Base-by-base conservation (phyloP, 1,139 yeast species). In the Taiozyma onychis region DNA sequence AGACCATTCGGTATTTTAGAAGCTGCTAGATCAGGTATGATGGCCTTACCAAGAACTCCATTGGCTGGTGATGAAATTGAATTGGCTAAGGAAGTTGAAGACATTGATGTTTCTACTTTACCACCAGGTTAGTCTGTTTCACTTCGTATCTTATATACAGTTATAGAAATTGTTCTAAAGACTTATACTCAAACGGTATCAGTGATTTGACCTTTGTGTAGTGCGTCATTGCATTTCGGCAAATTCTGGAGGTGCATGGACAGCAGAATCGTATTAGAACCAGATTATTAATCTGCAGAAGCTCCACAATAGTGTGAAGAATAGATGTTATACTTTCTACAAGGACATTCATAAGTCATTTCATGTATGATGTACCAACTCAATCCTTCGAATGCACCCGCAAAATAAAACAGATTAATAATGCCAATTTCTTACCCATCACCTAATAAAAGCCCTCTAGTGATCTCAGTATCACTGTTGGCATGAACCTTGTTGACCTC, bases 41-140 rank as follows among this genome's bases (percentile, higher is more conserved):
- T 93, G 90, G 99, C 98, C 10, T 77, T 93, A 64, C 96, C 98
- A 65, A 84, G 98, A 78, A 89, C 98, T 47, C 97, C 97, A 46
- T 74, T 89, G 62, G 54, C 62, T 42, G 78, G 76, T 52, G 69
- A 70, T 34, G 74, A 69, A 41, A 79, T 76, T 46, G 81, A 77
- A 35, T 78, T 73, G 28, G 70, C 73, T 28, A 75, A 77, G 57
- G 81, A 79, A 54, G 88, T 88, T 44, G 80, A 84, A 47, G 88
- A 85, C 27, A 88, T 85, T 50, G 95, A 86, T 66, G 86, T 85
- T 54, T 78, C 88, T 51, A 88, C 84, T 70, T 75, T 93, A 66
- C 99, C 99, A 55, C 99, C 99, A 34, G 98, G 99, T 78, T 93
- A 77, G 68, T 18, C 32, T 10, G 3, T 22, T 26, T 37, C 24